Evolutionary conservation across 306 rosid genomes (phyloP), one percentile per base, ranked within the genome.

Genomic region (Crotalaria pallida): DNA sequence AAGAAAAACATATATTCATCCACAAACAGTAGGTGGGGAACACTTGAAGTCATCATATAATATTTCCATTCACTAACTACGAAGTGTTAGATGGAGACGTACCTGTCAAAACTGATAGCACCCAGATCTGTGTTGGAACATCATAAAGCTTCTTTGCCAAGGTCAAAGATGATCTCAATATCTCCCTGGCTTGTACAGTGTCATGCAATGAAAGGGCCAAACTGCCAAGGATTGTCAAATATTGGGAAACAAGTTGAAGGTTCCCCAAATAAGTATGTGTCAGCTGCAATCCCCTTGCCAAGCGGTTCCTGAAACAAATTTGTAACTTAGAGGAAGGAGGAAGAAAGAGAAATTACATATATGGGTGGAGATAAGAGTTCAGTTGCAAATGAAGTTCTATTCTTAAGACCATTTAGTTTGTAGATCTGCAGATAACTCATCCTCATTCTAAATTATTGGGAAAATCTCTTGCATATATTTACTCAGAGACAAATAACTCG

Each of bases 121-220:
- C 97, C 97, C 96, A 87, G 49, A 90, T 88, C 86, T 94, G 97
- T 61, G 98, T 83, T 53, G 98, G 98, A 79, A 87, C 75, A 75
- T 94, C 98, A 78, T 67, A 90, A 79, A 94, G 96, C 79, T 94
- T 94, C 85, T 94, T 94, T 26, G 98, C 97, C 88, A 94, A 85
- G 68, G 98, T 94, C 74, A 94, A 75, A 60, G 98, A 87, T 57
- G 98, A 94, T 83, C 84, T 94, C 85, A 94, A 71, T 61, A 94
- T 90, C 88, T 94, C 97, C 87, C 97, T 87, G 40, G 98, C 97
- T 76, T 94, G 98, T 71, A 64, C 85, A 21, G 92, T 77, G 71
- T 94, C 98, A 78, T 84, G 97, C 65, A 94, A 80, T 33, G 85
- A 90, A 38, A 90, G 90, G 43, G 96, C 98, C 88, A 94, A 84